phyloP scores from a whole-genome alignment of 2,329 filamentous ascomycete genomes.

The Cladosporium sp. region DNA sequence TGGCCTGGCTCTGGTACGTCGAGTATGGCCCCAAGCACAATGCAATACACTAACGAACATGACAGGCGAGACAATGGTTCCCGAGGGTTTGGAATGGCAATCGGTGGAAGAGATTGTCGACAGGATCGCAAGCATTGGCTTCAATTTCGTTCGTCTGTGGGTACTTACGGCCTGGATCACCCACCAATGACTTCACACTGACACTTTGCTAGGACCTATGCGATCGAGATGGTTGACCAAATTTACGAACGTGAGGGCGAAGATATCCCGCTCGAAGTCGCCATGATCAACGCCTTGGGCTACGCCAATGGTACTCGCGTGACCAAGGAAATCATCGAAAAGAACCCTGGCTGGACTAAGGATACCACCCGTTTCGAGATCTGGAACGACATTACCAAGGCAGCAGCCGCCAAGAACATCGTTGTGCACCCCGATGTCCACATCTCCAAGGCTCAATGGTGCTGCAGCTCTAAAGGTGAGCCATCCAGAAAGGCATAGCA shows the following conservation, averaged over 20 bases:
- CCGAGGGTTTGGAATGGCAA: conserved; percentile 37
- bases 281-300: conserved; percentile 42
- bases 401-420: conserved; percentile 45
- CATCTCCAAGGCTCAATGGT: conserved; percentile 60
- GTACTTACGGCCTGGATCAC: conserved; percentile 6
- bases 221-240: conserved; percentile 45
- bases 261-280: conserved; percentile 42
- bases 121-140: conserved; percentile 35
- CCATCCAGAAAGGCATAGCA: not conserved
- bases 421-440: conserved; percentile 64
- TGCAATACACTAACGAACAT: not conserved
- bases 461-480: conserved; percentile 47
- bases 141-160: conserved; percentile 38
- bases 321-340: conserved; percentile 39
- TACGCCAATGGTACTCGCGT: conserved; percentile 43
- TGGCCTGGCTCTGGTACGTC: conserved; percentile 33
- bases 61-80: conserved; percentile 35
- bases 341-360: conserved; percentile 41
- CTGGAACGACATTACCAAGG: conserved; percentile 32
- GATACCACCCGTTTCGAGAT: conserved; percentile 44
- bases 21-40: too few relatives aligned
- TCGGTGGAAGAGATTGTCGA: conserved; percentile 32
- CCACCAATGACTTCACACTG: not conserved
- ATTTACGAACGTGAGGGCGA: conserved; percentile 42
- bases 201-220: conserved; percentile 37